Evolutionary conservation across 305 asterid genomes (phyloP).

Genomic region (Fraxinus ornus): DNA sequence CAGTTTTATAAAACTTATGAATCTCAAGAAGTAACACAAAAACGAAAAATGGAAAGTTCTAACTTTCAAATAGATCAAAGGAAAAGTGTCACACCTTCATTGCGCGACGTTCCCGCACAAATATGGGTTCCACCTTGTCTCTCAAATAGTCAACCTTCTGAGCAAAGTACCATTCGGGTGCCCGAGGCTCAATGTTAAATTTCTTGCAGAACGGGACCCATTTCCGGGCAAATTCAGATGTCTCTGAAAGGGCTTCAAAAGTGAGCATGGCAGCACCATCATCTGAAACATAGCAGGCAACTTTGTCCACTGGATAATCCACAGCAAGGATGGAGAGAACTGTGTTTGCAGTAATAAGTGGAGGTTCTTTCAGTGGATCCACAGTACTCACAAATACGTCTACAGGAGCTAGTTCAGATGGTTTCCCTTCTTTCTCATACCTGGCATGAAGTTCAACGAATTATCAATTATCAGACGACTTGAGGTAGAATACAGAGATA

Average conservation of each 20-base stretch:
- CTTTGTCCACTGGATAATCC: constrained; percentile 93
- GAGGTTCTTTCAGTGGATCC: constrained; percentile 98
- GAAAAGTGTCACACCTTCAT: constrained; percentile 64
- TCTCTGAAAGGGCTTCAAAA: constrained; percentile 95
- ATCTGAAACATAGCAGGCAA: constrained; percentile 93
- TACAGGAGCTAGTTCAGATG: constrained; percentile 74
- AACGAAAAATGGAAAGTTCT: not conserved
- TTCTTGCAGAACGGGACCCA: constrained; percentile 99
- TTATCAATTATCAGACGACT: not conserved
- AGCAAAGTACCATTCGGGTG: constrained; percentile 94
- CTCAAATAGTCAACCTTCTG: constrained; percentile 86
- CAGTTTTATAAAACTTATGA: not conserved
- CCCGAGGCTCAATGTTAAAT: constrained; percentile 86
- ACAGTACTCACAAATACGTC: constrained; percentile 94
- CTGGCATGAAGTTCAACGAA: constrained; percentile 42
- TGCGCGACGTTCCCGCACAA: constrained; percentile 96
- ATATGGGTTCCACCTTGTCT: constrained; percentile 85
- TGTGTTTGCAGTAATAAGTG: constrained; percentile 96
- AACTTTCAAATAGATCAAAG: not conserved
- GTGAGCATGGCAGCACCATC: constrained; percentile 99
- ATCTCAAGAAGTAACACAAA: not conserved
- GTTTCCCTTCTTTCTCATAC: constrained; percentile 93
- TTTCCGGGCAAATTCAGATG: constrained; percentile 91
- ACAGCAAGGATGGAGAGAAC: constrained; percentile 93
- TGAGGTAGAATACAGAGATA: not conserved